Evolutionary conservation across 768 basidiomycete species (phyloP), one percentile per base, ranked within the genome.

Genomic region (Tricholoma terreum): DNA sequence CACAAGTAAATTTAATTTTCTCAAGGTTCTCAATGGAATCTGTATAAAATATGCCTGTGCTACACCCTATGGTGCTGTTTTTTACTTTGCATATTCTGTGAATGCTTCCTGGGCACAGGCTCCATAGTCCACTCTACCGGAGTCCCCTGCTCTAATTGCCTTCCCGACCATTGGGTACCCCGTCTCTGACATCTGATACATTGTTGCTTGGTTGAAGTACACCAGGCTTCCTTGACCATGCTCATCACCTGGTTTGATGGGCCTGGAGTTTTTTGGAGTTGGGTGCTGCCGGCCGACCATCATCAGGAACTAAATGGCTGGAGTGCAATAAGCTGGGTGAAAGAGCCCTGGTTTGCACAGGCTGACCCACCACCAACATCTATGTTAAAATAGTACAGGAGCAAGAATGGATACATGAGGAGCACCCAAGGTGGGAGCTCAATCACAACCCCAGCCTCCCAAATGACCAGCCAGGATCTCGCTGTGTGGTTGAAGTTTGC

Each of bases 361-460:
- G 24, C 6, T n/a, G 12, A 54, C 68, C 57, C 27, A 69, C 71
- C 51, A 42, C 54, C 5, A 0, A 72, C 46, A 51, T 73, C 70
- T 7, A 73, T 45, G 38, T 75, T 75, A 50, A 75, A 75, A 48
- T 75, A 72, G 46, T 61, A 66, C 1, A 75, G 63, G 1, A 76
- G 58, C 0, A 71, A 65, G 9, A 73, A 76, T 0, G 72, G 72
- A 48, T 75, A 76, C 19, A 67, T 31, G 0, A 67, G 33, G 1
- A 69, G 35, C 0, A 67, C 63, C 61, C 73, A 70, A 4, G 73
- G 65, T 1, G 71, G 75, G 1, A 76, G 57, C 58, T 76, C 53
- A 22, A 76, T 59, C 1, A 66, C 61, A 0, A 76, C 56, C 0
- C 64, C 69, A 9, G 68, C 70, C 57, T 76, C 72, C 71, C 72